Conservation (phyloP, 139 green algal genomes). For the Tetratostichococcus sp. region DNA sequence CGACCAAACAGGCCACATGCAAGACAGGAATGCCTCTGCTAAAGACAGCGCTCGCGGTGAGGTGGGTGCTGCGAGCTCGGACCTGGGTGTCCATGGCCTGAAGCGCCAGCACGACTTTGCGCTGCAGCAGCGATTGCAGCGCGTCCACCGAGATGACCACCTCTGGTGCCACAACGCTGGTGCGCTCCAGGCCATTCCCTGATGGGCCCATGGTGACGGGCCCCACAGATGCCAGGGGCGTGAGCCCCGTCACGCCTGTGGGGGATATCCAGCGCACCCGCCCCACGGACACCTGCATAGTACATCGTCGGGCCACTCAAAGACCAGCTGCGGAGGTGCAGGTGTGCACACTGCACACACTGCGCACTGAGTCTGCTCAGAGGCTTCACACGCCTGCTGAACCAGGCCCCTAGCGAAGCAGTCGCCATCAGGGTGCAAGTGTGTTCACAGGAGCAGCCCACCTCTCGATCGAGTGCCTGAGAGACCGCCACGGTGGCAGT, state of each 20-base stretch:
- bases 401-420: too few relatives aligned
- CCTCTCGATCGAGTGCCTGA: slow-evolving; percentile 30
- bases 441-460: neutral
- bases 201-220: slow-evolving; percentile 44
- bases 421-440: too few relatives aligned
- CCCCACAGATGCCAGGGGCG: slow-evolving; percentile 48
- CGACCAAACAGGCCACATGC: too few relatives aligned
- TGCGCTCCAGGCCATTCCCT: slow-evolving; percentile 35
- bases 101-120: slow-evolving; percentile 50
- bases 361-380: too few relatives aligned
- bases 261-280: slow-evolving; percentile 46
- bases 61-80: neutral
- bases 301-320: neutral
- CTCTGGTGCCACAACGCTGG: slow-evolving; percentile 19
- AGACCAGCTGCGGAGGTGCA: too few relatives aligned
- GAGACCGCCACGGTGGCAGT: slow-evolving; percentile 10
- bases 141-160: slow-evolving; percentile 49
- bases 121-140: slow-evolving; percentile 43
- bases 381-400: too few relatives aligned
- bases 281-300: slow-evolving; percentile 37
- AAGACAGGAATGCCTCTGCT: too few relatives aligned
- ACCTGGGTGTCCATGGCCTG: slow-evolving; percentile 28
- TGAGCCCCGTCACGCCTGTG: slow-evolving; percentile 44
- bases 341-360: too few relatives aligned
- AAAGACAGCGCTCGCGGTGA: too few relatives aligned